Evolutionary conservation across 1,284 basidiomycete species (phyloP).

Genomic region (Malassezia slooffiae): DNA sequence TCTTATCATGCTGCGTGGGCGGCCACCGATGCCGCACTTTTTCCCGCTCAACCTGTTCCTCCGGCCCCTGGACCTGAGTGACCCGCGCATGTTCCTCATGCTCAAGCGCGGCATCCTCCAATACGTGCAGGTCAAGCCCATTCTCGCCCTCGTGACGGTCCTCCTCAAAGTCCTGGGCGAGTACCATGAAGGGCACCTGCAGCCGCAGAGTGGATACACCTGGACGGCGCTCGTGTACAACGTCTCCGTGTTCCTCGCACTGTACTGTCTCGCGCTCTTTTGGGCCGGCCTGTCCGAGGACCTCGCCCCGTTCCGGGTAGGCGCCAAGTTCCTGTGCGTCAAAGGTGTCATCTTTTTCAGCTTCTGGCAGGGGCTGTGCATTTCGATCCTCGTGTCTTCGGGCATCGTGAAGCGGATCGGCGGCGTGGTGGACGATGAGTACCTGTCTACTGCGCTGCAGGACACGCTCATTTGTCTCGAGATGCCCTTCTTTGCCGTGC

Average conservation of each 20-base stretch:
- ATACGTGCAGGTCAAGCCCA: slow-evolving; percentile 91
- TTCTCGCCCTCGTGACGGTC: slow-evolving; percentile 72
- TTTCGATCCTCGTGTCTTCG: slow-evolving; percentile 77
- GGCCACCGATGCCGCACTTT: slow-evolving; percentile 71
- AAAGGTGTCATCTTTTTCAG: slow-evolving; percentile 89
- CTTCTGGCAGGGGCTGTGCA: slow-evolving; percentile 79
- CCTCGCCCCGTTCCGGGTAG: slow-evolving; percentile 37
- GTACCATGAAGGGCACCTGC: slow-evolving; percentile 78
- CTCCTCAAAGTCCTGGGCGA: slow-evolving; percentile 74
- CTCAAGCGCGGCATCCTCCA: slow-evolving; percentile 89
- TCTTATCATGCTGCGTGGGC: slow-evolving; percentile 77
- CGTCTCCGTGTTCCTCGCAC: slow-evolving; percentile 49
- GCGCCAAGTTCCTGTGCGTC: slow-evolving; percentile 69
- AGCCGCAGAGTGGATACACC: slow-evolving; percentile 64
- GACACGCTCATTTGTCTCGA: slow-evolving; percentile 66
- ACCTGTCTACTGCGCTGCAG: slow-evolving; percentile 38
- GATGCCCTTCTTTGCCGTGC: slow-evolving; percentile 93
- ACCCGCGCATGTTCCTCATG: slow-evolving; percentile 75
- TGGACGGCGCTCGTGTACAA: slow-evolving; percentile 60
- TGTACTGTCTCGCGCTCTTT: slow-evolving; percentile 43
- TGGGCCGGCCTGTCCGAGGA: slow-evolving; percentile 39
- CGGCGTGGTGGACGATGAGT: slow-evolving; percentile 73
- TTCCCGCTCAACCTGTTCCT: slow-evolving; percentile 59
- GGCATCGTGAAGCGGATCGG: slow-evolving; percentile 58
- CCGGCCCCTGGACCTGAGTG: slow-evolving; percentile 37